phyloP scores from a whole-genome alignment of 352 stramenopile species.

The Pythium sukuiense region DNA sequence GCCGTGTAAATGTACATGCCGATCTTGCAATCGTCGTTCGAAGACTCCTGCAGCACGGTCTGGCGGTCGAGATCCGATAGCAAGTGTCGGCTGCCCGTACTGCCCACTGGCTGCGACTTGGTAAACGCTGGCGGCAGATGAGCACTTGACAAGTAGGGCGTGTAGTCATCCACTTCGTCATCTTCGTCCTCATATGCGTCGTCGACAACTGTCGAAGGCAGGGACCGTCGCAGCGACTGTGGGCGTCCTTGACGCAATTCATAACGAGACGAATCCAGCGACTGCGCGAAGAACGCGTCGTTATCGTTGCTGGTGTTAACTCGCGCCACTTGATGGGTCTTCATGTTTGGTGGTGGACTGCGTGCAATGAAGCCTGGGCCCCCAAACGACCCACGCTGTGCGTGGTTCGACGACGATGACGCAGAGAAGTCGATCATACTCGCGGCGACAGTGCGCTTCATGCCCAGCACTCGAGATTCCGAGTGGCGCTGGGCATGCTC shows the following conservation, averaged over 20 bases:
- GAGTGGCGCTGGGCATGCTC: slow-evolving; percentile 13
- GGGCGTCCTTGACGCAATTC: not conserved
- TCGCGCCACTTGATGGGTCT: slow-evolving; percentile 21
- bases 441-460: slow-evolving; percentile 5
- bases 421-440: slow-evolving; percentile 24
- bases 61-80: slow-evolving; percentile 62
- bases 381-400: slow-evolving; percentile 20
- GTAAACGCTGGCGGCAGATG: slow-evolving; percentile 11
- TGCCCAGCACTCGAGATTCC: slow-evolving; percentile 11
- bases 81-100: slow-evolving; percentile 33
- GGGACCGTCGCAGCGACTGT: not conserved
- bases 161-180: slow-evolving; percentile 5
- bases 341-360: slow-evolving; percentile 9
- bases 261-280: slow-evolving; percentile 8
- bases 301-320: slow-evolving; percentile 15
- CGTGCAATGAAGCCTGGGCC: not conserved
- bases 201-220: not conserved
- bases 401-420: slow-evolving; percentile 17
- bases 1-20: slow-evolving; percentile 79
- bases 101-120: slow-evolving; percentile 30
- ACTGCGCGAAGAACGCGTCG: slow-evolving; percentile 16
- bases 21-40: slow-evolving; percentile 47
- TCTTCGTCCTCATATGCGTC: slow-evolving; percentile 19
- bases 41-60: slow-evolving; percentile 60
- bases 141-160: not conserved